A percentile compares a stretch with the other conserved stretches of the same genome.
phyloP scores from a whole-genome alignment of 768 basidiomycete genomes.

The Pleurotus tuber-regium region DNA sequence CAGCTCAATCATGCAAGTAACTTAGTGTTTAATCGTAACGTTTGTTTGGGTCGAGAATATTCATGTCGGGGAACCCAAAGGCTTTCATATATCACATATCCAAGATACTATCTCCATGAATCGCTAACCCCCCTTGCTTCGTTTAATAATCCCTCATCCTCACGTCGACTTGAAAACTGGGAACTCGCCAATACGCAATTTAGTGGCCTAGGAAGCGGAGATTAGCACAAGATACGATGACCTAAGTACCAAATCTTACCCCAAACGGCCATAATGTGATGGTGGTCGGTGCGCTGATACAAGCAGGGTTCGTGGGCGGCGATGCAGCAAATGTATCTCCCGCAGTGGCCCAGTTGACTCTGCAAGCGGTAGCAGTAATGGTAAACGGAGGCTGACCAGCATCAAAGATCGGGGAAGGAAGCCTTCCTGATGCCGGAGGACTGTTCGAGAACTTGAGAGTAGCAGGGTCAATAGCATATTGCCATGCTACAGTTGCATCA shows the following conservation, averaged over 20 bases:
- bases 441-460: conserved; percentile 36
- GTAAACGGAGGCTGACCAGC: conserved; percentile 44
- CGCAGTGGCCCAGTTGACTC: conserved; percentile 42
- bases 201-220: conserved; percentile 27
- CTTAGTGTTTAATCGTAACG: no score
- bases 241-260: conserved; percentile 28
- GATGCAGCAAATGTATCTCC: conserved; percentile 48
- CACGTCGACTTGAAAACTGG: conserved; percentile 30
- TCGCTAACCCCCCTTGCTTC: no score
- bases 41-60: no score
- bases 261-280: conserved; percentile 48
- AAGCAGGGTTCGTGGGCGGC: conserved; percentile 28
- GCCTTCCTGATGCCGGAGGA: conserved; percentile 28
- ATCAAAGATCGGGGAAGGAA: conserved; percentile 49
- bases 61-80: no score
- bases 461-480: conserved; percentile 52
- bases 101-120: no score
- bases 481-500: conserved; percentile 46
- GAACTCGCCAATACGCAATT: conserved; percentile 41
- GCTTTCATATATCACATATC: no score
- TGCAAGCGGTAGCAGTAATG: conserved; percentile 49
- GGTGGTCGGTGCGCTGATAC: conserved; percentile 34
- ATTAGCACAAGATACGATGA: no score
- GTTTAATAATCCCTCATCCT: no score
- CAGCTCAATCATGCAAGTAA: no score